These are phyloP conservation scores for Pleurotus platypus DNA, from an alignment of 768 basidiomycete species.

Conservation along the genomic window DNA sequence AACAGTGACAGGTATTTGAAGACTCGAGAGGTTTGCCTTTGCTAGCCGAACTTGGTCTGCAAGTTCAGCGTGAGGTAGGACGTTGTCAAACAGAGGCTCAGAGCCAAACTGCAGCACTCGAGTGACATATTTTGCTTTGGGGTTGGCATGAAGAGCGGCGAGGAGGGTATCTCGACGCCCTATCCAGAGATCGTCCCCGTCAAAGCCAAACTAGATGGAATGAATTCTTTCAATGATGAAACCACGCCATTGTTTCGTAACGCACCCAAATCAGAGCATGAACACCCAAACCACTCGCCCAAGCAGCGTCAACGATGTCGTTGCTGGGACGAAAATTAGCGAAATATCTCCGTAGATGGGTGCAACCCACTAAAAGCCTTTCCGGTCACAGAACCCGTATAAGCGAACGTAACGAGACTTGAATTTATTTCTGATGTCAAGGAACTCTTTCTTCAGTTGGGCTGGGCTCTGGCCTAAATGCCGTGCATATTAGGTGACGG, in stretches of 20 bases:
- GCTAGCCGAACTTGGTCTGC: conserved; percentile 41
- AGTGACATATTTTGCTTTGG: conserved; percentile 50
- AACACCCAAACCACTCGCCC: conserved; percentile 47
- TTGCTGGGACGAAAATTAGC: conserved; percentile 22
- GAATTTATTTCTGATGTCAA: conserved; percentile 48
- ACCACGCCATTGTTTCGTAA: not conserved
- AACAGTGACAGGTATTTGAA: conserved; percentile 56
- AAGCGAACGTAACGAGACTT: conserved; percentile 51
- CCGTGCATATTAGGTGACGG: too few relatives aligned
- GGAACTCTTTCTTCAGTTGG: conserved; percentile 47
- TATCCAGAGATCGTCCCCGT: conserved; percentile 38
- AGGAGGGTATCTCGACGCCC: conserved; percentile 41
- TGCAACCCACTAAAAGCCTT: conserved; percentile 28
- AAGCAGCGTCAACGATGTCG: conserved; percentile 54
- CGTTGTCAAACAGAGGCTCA: conserved; percentile 52
- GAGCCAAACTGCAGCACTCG: conserved; percentile 57
- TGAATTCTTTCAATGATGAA: not conserved
- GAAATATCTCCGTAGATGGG: not conserved
- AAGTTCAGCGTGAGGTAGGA: conserved; percentile 37
- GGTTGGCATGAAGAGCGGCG: conserved; percentile 39
- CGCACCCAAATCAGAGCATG: conserved; percentile 61
- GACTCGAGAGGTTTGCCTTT: conserved; percentile 37
- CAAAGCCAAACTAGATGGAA: conserved; percentile 29
- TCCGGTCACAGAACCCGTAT: conserved; percentile 32
- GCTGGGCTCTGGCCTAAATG: conserved; percentile 41